These are phyloP conservation scores for Boletus bicolor DNA, from an alignment of 768 basidiomycete species.

Conservation along the genomic window DNA sequence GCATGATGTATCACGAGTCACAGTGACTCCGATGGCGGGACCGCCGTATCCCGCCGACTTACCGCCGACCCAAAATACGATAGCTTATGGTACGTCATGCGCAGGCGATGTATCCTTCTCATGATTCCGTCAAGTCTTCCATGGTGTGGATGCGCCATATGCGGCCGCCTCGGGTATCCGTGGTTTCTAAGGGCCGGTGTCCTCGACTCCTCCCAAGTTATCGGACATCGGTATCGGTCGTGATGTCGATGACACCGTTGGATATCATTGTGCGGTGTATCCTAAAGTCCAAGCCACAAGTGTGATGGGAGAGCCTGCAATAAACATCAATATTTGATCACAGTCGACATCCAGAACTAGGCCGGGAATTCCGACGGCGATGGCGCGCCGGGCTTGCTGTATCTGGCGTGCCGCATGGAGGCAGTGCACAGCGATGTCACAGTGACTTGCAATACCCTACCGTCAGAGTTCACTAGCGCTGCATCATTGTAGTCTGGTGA, in stretches of 20 bases:
- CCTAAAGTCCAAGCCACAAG: neutral
- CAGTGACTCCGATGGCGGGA: neutral
- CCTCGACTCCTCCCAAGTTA: no score
- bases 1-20: neutral
- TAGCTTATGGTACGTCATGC: neutral
- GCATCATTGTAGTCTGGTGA: no score
- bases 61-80: neutral
- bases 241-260: neutral
- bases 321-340: no score
- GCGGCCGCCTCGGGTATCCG: neutral
- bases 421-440: no score
- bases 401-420: no score
- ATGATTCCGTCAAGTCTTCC: neutral
- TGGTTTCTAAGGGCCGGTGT: neutral
- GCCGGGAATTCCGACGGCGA: no score
- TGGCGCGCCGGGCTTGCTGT: no score
- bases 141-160: neutral
- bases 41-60: neutral
- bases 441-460: no score
- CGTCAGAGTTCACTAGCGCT: no score
- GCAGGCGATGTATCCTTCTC: no score
- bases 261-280: neutral
- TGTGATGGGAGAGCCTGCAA: neutral
- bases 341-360: neutral
- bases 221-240: neutral